These are phyloP conservation scores for Fusarium protoensiforme DNA, from an alignment of 2,329 filamentous ascomycete genomes.

Conservation along the genomic window DNA sequence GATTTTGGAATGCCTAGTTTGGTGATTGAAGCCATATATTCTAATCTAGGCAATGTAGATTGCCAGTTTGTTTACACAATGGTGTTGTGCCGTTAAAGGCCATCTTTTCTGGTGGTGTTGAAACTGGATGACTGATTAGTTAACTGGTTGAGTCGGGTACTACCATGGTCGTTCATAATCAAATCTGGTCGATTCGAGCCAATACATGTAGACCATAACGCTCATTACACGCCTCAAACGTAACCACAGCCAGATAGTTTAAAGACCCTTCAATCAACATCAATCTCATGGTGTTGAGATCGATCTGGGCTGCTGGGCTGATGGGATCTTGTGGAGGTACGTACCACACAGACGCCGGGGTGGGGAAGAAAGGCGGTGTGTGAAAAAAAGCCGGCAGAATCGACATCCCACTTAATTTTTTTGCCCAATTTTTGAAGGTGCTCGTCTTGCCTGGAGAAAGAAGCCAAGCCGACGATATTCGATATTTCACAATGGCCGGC, in stretches of 20 bases:
- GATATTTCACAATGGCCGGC: slow-evolving; percentile 58
- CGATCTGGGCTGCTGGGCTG: not conserved
- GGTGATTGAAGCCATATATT: not conserved
- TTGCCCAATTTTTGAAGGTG: slow-evolving; percentile 31
- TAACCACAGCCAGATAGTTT: not conserved
- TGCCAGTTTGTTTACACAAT: not conserved
- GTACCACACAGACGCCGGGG: slow-evolving; percentile 15
- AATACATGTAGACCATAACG: not conserved
- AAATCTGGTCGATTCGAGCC: not conserved
- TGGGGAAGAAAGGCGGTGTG: slow-evolving; percentile 47
- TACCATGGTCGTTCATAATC: not conserved
- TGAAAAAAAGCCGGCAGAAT: slow-evolving; percentile 49
- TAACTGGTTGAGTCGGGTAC: not conserved
- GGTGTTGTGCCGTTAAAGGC: not conserved
- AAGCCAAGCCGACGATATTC: slow-evolving; percentile 29
- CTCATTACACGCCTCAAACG: too few relatives aligned
- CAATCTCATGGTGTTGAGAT: not conserved
- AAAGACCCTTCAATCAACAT: not conserved
- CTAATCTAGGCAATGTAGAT: not conserved
- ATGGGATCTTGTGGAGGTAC: slow-evolving; percentile 11
- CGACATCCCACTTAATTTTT: slow-evolving; percentile 54
- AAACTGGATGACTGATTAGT: not conserved
- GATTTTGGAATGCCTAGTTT: not conserved
- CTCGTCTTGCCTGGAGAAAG: slow-evolving; percentile 3
- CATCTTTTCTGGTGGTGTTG: not conserved